Evolutionary conservation across 208 protist genomes (phyloP).

Genomic region (Wallacemonas collosoma): DNA sequence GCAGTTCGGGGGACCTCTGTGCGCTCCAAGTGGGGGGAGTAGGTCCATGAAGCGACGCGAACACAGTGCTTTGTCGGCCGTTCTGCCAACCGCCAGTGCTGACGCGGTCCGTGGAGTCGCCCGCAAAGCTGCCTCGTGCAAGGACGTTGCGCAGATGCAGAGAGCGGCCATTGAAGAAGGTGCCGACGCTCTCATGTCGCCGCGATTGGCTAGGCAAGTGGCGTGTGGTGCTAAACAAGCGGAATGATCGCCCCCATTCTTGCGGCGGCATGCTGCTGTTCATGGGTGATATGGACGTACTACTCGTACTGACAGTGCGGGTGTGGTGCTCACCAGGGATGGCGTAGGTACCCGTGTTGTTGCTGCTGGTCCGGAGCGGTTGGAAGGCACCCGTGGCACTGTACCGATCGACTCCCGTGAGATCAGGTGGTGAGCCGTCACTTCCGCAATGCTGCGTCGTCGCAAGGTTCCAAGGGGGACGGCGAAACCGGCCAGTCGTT

Average conservation of each 20-base stretch:
- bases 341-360: slow-evolving; percentile 17
- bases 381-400: slow-evolving; percentile 18
- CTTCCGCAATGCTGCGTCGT: slow-evolving; percentile 19
- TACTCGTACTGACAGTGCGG: slow-evolving; percentile 62
- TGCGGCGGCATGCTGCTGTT: slow-evolving; percentile 44
- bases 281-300: slow-evolving; percentile 54
- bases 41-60: neutral
- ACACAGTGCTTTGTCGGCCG: slow-evolving; percentile 5
- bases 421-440: slow-evolving; percentile 29
- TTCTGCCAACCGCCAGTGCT: neutral
- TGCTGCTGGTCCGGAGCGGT: neutral
- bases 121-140: slow-evolving; percentile 8
- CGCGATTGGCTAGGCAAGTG: slow-evolving; percentile 19
- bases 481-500: slow-evolving; percentile 56
- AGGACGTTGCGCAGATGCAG: slow-evolving; percentile 7
- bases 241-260: slow-evolving; percentile 82
- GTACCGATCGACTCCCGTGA: slow-evolving; percentile 21
- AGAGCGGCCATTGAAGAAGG: neutral
- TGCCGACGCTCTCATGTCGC: slow-evolving; percentile 1
- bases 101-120: slow-evolving; percentile 3
- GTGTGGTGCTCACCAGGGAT: slow-evolving; percentile 24
- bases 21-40: neutral
- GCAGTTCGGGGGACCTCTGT: slow-evolving; percentile 3
- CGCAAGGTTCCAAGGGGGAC: slow-evolving; percentile 40
- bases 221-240: slow-evolving; percentile 64